Base-by-base conservation (phyloP, 1,284 basidiomycete genomes). In the Ceratobasidium sp. region DNA sequence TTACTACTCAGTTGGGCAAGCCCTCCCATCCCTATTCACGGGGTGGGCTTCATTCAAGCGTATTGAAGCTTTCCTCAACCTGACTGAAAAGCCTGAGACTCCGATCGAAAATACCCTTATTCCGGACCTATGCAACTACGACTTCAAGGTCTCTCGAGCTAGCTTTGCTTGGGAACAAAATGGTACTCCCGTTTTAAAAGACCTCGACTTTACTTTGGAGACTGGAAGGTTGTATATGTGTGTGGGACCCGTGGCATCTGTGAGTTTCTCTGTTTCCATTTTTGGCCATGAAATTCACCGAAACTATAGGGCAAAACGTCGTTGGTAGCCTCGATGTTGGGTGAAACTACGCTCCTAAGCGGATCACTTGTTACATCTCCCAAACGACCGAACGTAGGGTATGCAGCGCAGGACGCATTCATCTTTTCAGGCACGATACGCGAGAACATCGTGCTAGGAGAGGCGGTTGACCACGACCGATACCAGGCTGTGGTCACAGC, bases 401-500 rank as follows among this genome's bases (percentile, higher is more conserved):
- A 68, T 10, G 66, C 50, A 7, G 66, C 66, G 33, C 66, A 68
- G 30, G 66, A 68, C 18, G 66, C 66, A 14, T 68, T 68, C 30
- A 54, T 68, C 12, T 68, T 68, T 16, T 12, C 66, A 10, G 66
- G 48, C 20, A 68, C 50, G 20, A 35, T 68, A 38, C 66, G 66
- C 14, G 66, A 68, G 33, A 68, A 68, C 41, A 78, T 68, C n/a
- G 30, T 76, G 1, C 71, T 80, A 20, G 79, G 79, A 7, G 20
- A 48, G 0, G 73, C 55, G 20, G 66, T 68, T 20, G 68, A 80
- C 55, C 27, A 54, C 23, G 59, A 76, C 7, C 41, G 79, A 38
- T 80, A 79, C 33, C 52, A 79, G 27, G 52, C 52, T 16, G 79
- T 79, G 52, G 14, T 80, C 12, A 38, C 60, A 27, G 78, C 59